Evolutionary conservation across 352 stramenopile genomes (phyloP).

Genomic region (Phytophthora meadii): DNA sequence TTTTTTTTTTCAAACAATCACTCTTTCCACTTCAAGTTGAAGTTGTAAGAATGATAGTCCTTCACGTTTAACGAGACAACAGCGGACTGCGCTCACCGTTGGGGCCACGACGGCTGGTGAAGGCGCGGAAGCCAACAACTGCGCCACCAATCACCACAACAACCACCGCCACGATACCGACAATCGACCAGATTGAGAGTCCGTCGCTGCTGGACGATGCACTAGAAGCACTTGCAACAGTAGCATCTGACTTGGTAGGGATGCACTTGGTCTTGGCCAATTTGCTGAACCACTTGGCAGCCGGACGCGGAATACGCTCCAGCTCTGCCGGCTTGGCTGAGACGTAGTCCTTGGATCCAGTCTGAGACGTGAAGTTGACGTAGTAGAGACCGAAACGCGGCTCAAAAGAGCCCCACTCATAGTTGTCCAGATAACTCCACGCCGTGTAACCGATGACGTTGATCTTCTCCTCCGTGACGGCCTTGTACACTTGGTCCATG

Average conservation of each 20-base stretch:
- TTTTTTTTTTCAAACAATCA: no score
- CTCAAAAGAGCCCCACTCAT: conserved; percentile 91
- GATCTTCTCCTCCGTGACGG: conserved; percentile 54
- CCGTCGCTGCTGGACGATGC: conserved; percentile 29
- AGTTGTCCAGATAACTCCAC: conserved; percentile 96
- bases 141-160: conserved; percentile 26
- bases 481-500: conserved; percentile 54
- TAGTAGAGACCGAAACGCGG: conserved; percentile 61
- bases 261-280: conserved; percentile 40
- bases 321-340: conserved; percentile 37
- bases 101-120: conserved; percentile 14
- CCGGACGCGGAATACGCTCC: conserved; percentile 40
- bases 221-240: conserved; percentile 22
- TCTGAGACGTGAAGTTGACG: conserved; percentile 52
- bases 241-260: conserved; percentile 13
- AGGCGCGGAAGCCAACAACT: conserved; percentile 23
- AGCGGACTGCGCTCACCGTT: conserved; percentile 20
- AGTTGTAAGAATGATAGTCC: no score
- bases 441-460: conserved; percentile 89
- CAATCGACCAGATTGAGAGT: conserved; percentile 30
- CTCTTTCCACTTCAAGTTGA: no score
- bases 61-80: conserved; percentile 14
- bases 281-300: conserved; percentile 47
- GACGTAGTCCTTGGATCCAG: conserved; percentile 30
- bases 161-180: conserved; percentile 25